Conservation (phyloP, 805 yeast species). For the Kluyveromyces aestuarii region DNA sequence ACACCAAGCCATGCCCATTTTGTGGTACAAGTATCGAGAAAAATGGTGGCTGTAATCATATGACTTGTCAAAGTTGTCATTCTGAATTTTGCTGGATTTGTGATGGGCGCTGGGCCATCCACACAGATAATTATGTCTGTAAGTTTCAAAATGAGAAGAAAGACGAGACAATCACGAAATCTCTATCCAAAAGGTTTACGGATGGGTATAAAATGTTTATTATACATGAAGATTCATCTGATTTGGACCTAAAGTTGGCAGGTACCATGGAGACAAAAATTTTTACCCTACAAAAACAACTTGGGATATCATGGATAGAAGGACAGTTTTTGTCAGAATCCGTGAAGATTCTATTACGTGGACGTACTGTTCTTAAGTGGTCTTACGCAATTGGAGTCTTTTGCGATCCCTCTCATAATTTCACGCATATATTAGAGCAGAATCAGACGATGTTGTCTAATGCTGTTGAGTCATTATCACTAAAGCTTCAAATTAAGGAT, state of each 20-base stretch:
- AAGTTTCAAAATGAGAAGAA: conserved; percentile 30
- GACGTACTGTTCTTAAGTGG: conserved; percentile 82
- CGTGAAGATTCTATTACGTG: conserved; percentile 50
- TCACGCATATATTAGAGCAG: conserved; percentile 57
- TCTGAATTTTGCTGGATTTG: conserved; percentile 94
- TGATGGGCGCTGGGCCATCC: conserved; percentile 52
- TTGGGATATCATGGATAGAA: conserved; percentile 75
- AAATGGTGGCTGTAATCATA: conserved; percentile 96
- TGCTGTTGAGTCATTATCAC: conserved; percentile 63
- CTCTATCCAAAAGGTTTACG: conserved; percentile 45
- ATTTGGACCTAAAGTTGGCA: conserved; percentile 58
- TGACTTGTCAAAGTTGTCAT: conserved; percentile 73
- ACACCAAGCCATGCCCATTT: conserved; percentile 81
- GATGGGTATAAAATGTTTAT: conserved; percentile 68
- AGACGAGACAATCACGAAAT: conserved; percentile 29
- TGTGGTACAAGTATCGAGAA: conserved; percentile 79
- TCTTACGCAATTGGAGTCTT: conserved; percentile 76
- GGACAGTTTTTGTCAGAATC: conserved; percentile 76
- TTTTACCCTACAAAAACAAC: conserved; percentile 51
- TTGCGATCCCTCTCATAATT: conserved; percentile 41
- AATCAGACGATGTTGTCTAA: conserved; percentile 55
- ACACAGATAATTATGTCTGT: conserved; percentile 1
- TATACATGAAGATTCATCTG: conserved; percentile 68
- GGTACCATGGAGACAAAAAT: conserved; percentile 56
- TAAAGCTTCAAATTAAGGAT: conserved; percentile 39